A percentile compares a stretch with the other conserved stretches of the same genome.
Evolutionary conservation across 805 yeast genomes (phyloP).

Genomic region (Myxozyma neotropica): DNA sequence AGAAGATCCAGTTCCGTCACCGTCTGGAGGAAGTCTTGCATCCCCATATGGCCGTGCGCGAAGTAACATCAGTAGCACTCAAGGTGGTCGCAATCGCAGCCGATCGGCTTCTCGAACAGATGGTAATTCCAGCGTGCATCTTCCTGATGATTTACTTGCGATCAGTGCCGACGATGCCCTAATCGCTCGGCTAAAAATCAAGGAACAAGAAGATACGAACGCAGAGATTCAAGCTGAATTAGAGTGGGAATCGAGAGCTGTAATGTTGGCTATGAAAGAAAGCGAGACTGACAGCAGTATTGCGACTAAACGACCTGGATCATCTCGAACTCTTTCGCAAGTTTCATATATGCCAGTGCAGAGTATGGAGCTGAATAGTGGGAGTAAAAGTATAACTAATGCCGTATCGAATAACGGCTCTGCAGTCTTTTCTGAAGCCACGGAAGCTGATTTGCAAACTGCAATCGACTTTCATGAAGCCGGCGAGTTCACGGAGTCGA

Average conservation of each 20-base stretch:
- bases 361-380: too few relatives aligned
- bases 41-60: conserved; percentile 11
- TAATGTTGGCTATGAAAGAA: conserved; percentile 16
- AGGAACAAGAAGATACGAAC: neutral
- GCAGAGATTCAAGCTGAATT: conserved; percentile 1
- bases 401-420: neutral
- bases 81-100: neutral
- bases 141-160: neutral
- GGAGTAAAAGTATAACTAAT: too few relatives aligned
- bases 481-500: conserved; percentile 33
- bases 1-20: conserved; percentile 3
- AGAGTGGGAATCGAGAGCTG: conserved; percentile 20
- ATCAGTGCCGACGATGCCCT: neutral
- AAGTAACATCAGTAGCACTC: neutral
- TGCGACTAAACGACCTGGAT: neutral
- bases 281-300: neutral
- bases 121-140: neutral
- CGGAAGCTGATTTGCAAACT: conserved; percentile 34
- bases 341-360: too few relatives aligned
- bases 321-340: neutral
- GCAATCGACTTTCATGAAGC: conserved; percentile 40
- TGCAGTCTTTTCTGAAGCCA: neutral
- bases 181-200: neutral
- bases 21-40: conserved; percentile 9
- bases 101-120: neutral